phyloP scores from a whole-genome alignment of 169 alveolate genomes.

The Cryptosporidium andersoni region DNA sequence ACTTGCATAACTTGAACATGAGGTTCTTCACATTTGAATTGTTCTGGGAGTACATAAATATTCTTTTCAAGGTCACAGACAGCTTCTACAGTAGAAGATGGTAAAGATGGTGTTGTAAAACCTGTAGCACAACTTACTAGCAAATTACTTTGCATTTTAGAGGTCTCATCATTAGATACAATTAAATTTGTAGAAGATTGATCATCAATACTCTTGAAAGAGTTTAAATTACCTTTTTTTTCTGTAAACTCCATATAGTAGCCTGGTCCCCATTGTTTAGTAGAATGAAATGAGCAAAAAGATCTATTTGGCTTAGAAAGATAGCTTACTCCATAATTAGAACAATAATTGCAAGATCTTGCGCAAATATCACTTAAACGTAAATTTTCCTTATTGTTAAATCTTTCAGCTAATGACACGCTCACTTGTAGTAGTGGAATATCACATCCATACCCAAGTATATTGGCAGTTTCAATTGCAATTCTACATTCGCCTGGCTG shows the following conservation, averaged over 20 bases:
- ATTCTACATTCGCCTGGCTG: conserved; percentile 55
- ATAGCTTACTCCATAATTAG: not conserved
- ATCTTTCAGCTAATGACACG: conserved; percentile 35
- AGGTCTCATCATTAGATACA: not conserved
- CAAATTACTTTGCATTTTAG: not conserved
- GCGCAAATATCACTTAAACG: conserved; percentile 49
- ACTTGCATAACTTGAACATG: conserved; percentile 53
- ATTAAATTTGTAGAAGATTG: too few relatives aligned
- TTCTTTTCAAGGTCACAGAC: conserved; percentile 30
- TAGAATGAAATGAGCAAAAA: conserved; percentile 36
- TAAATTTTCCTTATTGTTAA: conserved; percentile 32
- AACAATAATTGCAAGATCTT: conserved; percentile 57
- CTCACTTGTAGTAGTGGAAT: conserved; percentile 50
- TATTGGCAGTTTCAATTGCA: conserved; percentile 53
- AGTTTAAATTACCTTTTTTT: too few relatives aligned
- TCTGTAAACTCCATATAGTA: conserved; percentile 22
- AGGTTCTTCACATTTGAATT: conserved; percentile 39
- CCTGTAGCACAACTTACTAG: conserved; percentile 38
- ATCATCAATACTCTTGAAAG: too few relatives aligned
- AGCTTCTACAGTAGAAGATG: conserved; percentile 8
- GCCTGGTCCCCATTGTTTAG: conserved; percentile 53
- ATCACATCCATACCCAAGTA: conserved; percentile 56
- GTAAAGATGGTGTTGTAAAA: conserved; percentile 2
- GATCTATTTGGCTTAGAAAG: not conserved
- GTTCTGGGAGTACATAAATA: conserved; percentile 15